These are phyloP conservation scores for Termitomyces sp. DNA, from an alignment of 768 basidiomycete genomes.

Conservation along the genomic window DNA sequence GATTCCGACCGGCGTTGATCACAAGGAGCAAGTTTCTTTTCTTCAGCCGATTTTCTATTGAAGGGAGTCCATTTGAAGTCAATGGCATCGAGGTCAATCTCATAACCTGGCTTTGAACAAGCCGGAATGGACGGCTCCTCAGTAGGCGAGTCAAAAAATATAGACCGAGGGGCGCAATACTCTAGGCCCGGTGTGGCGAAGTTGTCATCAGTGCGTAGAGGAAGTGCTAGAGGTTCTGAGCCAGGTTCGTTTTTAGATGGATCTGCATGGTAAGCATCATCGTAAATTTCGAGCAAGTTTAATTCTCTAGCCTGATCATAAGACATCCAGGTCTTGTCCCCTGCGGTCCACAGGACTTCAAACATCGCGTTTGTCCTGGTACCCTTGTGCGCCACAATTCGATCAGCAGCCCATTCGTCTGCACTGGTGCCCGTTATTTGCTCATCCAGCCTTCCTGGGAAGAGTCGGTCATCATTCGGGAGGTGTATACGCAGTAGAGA, in stretches of 20 bases:
- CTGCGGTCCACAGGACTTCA: no score
- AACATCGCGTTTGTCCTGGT: no score
- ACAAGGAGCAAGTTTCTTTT: neutral
- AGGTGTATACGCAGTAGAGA: no score
- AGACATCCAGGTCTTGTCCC: no score
- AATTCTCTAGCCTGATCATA: no score
- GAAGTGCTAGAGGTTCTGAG: conserved; percentile 10
- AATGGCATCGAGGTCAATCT: conserved; percentile 32
- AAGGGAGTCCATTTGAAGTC: conserved; percentile 58
- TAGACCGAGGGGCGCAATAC: conserved; percentile 23
- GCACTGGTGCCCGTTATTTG: no score
- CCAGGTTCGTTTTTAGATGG: conserved; percentile 11
- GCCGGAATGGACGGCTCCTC: conserved; percentile 42
- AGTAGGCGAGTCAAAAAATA: conserved; percentile 48
- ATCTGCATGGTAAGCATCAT: conserved; percentile 11
- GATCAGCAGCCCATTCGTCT: no score
- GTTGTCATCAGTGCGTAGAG: neutral
- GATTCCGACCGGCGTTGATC: neutral
- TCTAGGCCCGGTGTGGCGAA: conserved; percentile 43
- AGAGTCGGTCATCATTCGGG: no score
- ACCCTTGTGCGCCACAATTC: no score
- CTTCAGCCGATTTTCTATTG: conserved; percentile 20
- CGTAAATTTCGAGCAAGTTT: conserved; percentile 4
- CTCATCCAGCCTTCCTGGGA: no score
- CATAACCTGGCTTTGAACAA: conserved; percentile 26